Evolutionary conservation across 139 green algal genomes (phyloP), one percentile per base, ranked within the genome.

Genomic region (Closterium sp.): DNA sequence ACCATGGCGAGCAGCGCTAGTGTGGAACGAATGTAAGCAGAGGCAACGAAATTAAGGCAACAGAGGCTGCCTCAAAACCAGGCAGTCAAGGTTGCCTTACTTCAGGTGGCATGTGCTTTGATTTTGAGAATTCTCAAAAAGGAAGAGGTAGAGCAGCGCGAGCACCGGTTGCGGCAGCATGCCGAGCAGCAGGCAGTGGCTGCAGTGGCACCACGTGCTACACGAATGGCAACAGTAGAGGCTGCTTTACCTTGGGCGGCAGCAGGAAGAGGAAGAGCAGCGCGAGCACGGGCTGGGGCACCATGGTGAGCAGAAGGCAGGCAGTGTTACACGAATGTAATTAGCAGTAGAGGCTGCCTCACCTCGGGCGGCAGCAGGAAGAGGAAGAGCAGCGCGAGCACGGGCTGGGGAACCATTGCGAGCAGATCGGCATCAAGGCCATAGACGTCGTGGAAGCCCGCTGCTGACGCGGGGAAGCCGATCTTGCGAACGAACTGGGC

Each of bases 361-460:
- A 76, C 55, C 55, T 76, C 55, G 55, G 83, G 83, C 23, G 83
- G 83, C 12, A 86, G 83, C n/a, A 86, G 83, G 83, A 93, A 95
- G 69, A 95, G 93, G 34, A 95, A 64, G 30, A 95, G 85, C 9
- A 95, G 86, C 2, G 93, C 93, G 25, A 93, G 55, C 30, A 95
- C 93, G 21, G 93, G 93, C 43, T 87, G 69, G 1, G 93, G 93
- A 31, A 95, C 93, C 93, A 95, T 95, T 3, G 93, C 91, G 30
- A 94, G 88, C 28, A 94, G 92, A 91, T 95, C 92, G 4, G 86
- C 88, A 33, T 94, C 92, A 5, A 94, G 36, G 9, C 92, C 92
- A 33, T 92, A 95, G 0, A 94, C 92, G 34, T 94, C 92, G 34
- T 95, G 32, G 32, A 95, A 94, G 25, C 55, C 88, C 43, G 87